Evolutionary conservation across 176 grass and related monocot genomes (phyloP), one percentile per base, ranked within the genome.

Genomic region (Phragmites australis): DNA sequence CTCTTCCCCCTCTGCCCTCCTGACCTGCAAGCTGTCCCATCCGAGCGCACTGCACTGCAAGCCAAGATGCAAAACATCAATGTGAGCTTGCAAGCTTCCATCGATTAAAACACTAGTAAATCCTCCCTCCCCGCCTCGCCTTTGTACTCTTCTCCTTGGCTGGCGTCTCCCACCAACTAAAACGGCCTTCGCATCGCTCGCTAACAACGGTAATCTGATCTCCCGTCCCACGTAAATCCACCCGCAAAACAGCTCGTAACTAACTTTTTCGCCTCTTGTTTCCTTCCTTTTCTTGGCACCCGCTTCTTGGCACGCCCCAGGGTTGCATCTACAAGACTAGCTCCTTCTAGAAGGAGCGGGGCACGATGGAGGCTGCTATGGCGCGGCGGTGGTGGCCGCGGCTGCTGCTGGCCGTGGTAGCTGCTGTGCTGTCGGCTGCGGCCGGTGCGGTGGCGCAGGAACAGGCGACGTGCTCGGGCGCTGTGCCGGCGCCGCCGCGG

Each of bases 381-480:
- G 81, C 41, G 25, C 43, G 68, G 60, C 30, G 32, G 75, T 9
- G 50, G 13, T 6, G 52, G 22, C 8, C 8, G 43, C 37, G 17
- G 22, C 68, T 75, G 54, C 73, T 31, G 70, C 25, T 68, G 23
- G 73, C 27, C 32, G 29, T 26, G 2, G 45, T n/a, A n/a, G n/a
- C n/a, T 48, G 59, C 32, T 72, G 6, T 69, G 68, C 30, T n/a
- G 44, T 39, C 39, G 61, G 57, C 46, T 56, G 60, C 58, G 13
- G 81, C 6, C 49, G 19, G 29, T 2, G 80, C 76, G 18, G 55
- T 21, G 42, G 80, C 64, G 62, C 66, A 74, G 88, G 88, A 81
- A n/a, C n/a, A n/a, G n/a, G n/a, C n/a, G 85, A 83, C 91, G 74
- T 93, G 91, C 81, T 47, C 91, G 15, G 79, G 85, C 26, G 27